These are phyloP conservation scores for Nakazawaea holstii DNA, from an alignment of 805 yeast species.

Conservation along the genomic window DNA sequence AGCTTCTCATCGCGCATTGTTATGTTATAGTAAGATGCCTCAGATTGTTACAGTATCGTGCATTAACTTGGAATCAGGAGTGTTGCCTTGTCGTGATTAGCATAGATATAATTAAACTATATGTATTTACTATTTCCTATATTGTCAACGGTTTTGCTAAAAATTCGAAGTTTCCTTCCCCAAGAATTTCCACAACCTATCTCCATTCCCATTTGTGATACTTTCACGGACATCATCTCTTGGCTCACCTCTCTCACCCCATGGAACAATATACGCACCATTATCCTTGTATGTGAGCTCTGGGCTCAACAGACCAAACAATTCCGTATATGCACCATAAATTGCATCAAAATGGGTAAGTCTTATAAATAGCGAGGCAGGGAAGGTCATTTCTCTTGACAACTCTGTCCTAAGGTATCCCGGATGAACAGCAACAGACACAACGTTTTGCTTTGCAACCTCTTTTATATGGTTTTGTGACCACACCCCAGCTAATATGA, in stretches of 20 bases:
- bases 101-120: no score
- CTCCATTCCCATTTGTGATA: background rate
- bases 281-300: slow-evolving; percentile 18
- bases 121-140: no score
- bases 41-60: no score
- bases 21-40: no score
- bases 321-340: slow-evolving; percentile 33
- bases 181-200: background rate
- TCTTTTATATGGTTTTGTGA: slow-evolving; percentile 19
- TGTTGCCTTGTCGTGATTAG: no score
- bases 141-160: no score
- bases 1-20: no score
- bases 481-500: slow-evolving; percentile 31
- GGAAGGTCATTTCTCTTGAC: no score
- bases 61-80: no score
- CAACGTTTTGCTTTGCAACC: slow-evolving; percentile 21
- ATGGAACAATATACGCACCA: slow-evolving; percentile 31
- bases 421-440: slow-evolving; percentile 30
- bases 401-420: slow-evolving; percentile 20
- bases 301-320: slow-evolving; percentile 31
- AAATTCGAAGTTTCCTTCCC: no score
- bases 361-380: no score
- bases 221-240: slow-evolving; percentile 14
- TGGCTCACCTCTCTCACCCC: slow-evolving; percentile 23
- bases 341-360: no score